Percentiles rank a stretch among this genome's conserved stretches.
Conservation (phyloP, 2,329 filamentous ascomycete genomes). For the Colletotrichum sp. region DNA sequence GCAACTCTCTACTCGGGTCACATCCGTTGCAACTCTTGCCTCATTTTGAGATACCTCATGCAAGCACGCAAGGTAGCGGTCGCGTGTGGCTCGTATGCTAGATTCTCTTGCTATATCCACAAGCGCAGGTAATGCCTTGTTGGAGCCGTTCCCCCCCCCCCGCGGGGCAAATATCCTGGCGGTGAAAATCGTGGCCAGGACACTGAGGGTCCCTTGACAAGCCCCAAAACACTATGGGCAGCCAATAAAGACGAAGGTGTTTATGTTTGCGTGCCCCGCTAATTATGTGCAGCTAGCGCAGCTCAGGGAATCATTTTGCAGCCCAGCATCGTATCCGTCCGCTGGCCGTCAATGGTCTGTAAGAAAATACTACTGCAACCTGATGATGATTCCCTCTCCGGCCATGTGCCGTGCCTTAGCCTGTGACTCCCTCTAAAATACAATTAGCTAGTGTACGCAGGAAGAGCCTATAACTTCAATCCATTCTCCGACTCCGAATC, state of each 20-base stretch:
- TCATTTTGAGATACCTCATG: neutral
- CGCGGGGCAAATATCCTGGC: neutral
- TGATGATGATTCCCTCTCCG: neutral
- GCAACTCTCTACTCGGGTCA: neutral
- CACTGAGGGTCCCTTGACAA: neutral
- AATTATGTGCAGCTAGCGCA: neutral
- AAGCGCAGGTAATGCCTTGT: neutral
- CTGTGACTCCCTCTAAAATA: neutral
- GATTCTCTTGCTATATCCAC: neutral
- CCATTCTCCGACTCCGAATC: neutral
- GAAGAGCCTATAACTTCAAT: neutral
- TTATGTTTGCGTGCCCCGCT: neutral
- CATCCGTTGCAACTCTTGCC: neutral
- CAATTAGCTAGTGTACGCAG: neutral
- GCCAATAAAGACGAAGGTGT: slow-evolving; percentile 6
- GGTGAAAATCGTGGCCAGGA: slow-evolving; percentile 6
- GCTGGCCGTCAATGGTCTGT: neutral
- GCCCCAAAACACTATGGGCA: neutral
- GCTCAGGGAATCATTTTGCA: neutral
- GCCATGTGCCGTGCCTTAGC: neutral
- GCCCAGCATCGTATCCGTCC: neutral
- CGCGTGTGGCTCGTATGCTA: neutral
- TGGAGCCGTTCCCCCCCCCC: neutral
- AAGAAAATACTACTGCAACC: neutral
- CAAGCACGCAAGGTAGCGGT: neutral